phyloP scores from a whole-genome alignment of 345 rosid genomes.

The Heritiera fomes region DNA sequence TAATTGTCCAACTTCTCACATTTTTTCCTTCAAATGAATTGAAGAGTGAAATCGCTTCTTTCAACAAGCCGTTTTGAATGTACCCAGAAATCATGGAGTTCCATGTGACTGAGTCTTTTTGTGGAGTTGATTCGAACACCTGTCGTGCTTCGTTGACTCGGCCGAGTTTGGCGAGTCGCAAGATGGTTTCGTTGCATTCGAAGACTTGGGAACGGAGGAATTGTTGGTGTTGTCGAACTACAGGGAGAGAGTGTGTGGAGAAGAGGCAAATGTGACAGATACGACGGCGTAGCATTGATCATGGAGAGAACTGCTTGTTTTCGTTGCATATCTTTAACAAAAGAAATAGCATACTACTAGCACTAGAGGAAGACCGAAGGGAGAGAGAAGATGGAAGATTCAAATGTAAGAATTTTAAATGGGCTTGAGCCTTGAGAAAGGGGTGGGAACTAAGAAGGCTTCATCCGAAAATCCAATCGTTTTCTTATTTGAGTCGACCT shows the following conservation, averaged over 20 bases:
- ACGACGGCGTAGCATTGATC: constrained; percentile 11
- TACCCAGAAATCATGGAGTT: constrained; percentile 60
- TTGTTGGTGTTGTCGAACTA: not conserved
- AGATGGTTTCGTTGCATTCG: constrained; percentile 23
- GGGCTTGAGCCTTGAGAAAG: too few relatives aligned
- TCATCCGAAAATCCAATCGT: too few relatives aligned
- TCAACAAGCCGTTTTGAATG: constrained; percentile 46
- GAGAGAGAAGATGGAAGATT: too few relatives aligned
- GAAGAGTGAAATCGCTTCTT: constrained; percentile 37
- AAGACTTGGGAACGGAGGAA: not conserved
- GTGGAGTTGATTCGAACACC: constrained; percentile 60
- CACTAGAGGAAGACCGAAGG: too few relatives aligned
- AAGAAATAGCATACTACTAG: not conserved
- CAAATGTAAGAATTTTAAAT: too few relatives aligned
- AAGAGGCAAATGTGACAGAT: not conserved
- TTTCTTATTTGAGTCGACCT: too few relatives aligned
- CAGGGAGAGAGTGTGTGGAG: constrained; percentile 14
- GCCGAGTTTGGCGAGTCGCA: constrained; percentile 26
- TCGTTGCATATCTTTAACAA: not conserved
- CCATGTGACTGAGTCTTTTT: constrained; percentile 57
- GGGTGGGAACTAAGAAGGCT: too few relatives aligned
- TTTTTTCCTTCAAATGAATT: constrained; percentile 28
- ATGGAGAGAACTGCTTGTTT: not conserved
- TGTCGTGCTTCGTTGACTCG: constrained; percentile 39
- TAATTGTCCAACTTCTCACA: constrained; percentile 12